Evolutionary conservation across 257 asterid genomes (phyloP), one percentile per base, ranked within the genome.

Genomic region (Capsicum rhomboideum): DNA sequence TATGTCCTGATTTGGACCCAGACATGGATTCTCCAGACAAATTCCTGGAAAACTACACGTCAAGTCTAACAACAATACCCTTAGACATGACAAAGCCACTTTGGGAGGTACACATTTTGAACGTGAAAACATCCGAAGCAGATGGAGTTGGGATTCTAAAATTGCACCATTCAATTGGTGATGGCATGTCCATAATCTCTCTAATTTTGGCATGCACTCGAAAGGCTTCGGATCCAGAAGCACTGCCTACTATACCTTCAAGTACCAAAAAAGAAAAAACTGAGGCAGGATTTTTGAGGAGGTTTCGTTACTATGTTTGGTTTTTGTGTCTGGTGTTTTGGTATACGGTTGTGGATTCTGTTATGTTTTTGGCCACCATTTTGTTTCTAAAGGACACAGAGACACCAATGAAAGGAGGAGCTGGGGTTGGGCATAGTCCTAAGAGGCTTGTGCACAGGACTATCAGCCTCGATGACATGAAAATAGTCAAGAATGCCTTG

Each of bases 61-160:
- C 89, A 26, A 42, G 40, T 46, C 84, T 87, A 11, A 82, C 89
- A 17, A 86, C 74, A 50, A 84, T 18, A 6, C 82, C 88, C 2
- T 21, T 89, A 81, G 87, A 90, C 67, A 18, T 26, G 10, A 44
- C 59, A 6, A 91, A 91, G 82, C 93, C 93, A 21, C 8, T 87
- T 4, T 91, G 93, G 93, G 92, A 91, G 50, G 10, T 89, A 20
- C 88, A 91, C 81, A 86, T 91, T 37, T 83, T 91, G 0, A 91
- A 91, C 55, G 50, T 89, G 44, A 82, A 72, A 82, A 91, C 90
- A 26, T 84, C 91, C 0, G 84, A 89, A 34, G 90, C 94, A 23
- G 64, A 84, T 5, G 78, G 91, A 1, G 55, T 75, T 1, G 84
- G 26, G 2, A 23, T 89, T 26, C 79, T 87, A 34, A 86, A 83